Evolutionary conservation across 352 stramenopile genomes (phyloP).

Genomic region (Phytophthora sp.): DNA sequence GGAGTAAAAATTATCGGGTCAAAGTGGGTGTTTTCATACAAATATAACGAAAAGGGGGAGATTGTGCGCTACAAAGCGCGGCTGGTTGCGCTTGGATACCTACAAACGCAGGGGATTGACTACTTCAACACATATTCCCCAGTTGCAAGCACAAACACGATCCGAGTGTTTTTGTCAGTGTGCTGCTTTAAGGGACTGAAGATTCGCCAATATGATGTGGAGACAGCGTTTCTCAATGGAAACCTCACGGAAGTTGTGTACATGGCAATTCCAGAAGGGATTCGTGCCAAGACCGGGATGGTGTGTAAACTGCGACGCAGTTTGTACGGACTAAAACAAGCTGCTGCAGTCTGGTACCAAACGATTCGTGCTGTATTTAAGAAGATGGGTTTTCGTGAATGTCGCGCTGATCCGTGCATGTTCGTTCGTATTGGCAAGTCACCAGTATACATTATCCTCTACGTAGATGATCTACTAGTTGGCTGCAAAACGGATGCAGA

Average conservation of each 20-base stretch:
- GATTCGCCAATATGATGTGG: conserved; percentile 35
- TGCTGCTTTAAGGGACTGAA: conserved; percentile 29
- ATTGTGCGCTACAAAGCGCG: conserved; percentile 35
- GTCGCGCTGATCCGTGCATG: conserved; percentile 1
- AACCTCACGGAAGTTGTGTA: conserved; percentile 33
- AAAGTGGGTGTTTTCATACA: conserved; percentile 34
- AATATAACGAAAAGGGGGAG: conserved; percentile 26
- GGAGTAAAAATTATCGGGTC: conserved; percentile 24
- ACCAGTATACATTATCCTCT: conserved; percentile 12
- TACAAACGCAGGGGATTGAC: conserved; percentile 24
- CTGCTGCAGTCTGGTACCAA: conserved; percentile 32
- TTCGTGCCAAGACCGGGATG: conserved; percentile 2
- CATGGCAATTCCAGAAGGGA: conserved; percentile 24
- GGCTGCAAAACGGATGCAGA: background rate
- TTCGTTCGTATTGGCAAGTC: conserved; percentile 3
- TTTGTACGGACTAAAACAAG: conserved; percentile 47
- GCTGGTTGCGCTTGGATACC: conserved; percentile 30
- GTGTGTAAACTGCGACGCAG: conserved; percentile 30
- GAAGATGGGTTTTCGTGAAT: conserved; percentile 2
- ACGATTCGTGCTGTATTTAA: conserved; percentile 23
- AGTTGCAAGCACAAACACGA: conserved; percentile 24
- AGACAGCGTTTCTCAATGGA: conserved; percentile 49
- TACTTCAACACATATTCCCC: conserved; percentile 35
- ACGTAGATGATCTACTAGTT: conserved; percentile 13
- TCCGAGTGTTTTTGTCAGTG: conserved; percentile 28